A percentile compares a stretch with the other conserved stretches of the same genome.
Conservation (phyloP, 768 basidiomycete species). For the Albatrellus ellisii region DNA sequence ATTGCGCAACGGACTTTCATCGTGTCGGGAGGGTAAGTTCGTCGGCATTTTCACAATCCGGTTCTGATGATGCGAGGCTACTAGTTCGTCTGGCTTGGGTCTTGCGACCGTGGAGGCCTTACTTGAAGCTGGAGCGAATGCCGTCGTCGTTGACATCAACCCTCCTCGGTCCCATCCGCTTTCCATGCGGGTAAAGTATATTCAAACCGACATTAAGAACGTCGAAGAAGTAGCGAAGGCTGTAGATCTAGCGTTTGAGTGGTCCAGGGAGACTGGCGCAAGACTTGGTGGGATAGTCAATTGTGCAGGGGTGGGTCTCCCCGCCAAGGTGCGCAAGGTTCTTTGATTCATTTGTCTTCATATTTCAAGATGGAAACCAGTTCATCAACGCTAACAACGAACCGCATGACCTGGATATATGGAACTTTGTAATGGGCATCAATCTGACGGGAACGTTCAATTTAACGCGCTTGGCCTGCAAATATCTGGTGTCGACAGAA, state of each 20-base stretch:
- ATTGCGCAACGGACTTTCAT: slow-evolving; percentile 39
- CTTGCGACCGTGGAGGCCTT: slow-evolving; percentile 37
- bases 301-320: slow-evolving; percentile 38
- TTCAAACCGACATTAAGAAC: slow-evolving; percentile 17
- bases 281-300: slow-evolving; percentile 47
- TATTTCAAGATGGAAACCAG: slow-evolving; percentile 16
- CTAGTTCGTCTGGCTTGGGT: slow-evolving; percentile 44
- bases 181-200: slow-evolving; percentile 7
- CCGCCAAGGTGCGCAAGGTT: slow-evolving; percentile 15
- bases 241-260: slow-evolving; percentile 15
- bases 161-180: slow-evolving; percentile 16
- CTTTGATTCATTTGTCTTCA: background rate
- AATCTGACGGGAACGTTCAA: slow-evolving; percentile 51
- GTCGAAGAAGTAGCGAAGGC: slow-evolving; percentile 17
- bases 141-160: slow-evolving; percentile 36
- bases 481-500: slow-evolving; percentile 33
- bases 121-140: slow-evolving; percentile 19
- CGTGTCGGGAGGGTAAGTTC: slow-evolving; percentile 40
- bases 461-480: slow-evolving; percentile 38
- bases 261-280: slow-evolving; percentile 23
- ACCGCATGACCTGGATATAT: slow-evolving; percentile 36
- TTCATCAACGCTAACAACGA: slow-evolving; percentile 33
- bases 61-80: background rate
- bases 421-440: slow-evolving; percentile 37
- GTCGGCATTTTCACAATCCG: background rate